phyloP scores from a whole-genome alignment of 352 stramenopile species.

The Pythium oligandrum region DNA sequence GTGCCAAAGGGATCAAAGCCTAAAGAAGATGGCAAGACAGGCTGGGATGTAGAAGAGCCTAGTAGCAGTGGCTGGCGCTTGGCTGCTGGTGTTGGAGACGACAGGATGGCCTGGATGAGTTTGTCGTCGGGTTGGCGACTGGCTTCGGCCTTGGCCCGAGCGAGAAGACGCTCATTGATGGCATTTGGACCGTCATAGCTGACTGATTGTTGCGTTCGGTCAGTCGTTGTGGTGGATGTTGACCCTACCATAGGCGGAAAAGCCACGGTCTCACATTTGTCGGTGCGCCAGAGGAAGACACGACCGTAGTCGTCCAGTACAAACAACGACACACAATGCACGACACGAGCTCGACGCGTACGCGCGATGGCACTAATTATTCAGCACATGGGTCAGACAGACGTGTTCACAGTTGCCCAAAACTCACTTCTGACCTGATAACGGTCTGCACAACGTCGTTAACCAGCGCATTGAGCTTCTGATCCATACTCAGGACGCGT shows the following conservation, averaged over 20 bases:
- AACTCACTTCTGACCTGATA: conserved; percentile 21
- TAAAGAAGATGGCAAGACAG: conserved; percentile 14
- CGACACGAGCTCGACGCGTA: conserved; percentile 19
- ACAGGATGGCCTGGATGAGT: conserved; percentile 68
- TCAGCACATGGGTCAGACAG: too few species aligned
- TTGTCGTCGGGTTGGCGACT: conserved; percentile 48
- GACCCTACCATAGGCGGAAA: conserved; percentile 4
- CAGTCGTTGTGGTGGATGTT: conserved; percentile 4
- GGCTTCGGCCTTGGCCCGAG: conserved; percentile 47
- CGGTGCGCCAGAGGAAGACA: conserved; percentile 55
- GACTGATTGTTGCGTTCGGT: background rate
- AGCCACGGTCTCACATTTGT: conserved; percentile 47
- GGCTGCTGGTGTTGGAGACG: conserved; percentile 36
- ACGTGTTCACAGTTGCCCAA: too few species aligned
- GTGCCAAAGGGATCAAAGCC: conserved; percentile 1
- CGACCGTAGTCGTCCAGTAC: conserved; percentile 47
- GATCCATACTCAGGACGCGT: conserved; percentile 66
- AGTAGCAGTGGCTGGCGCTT: conserved; percentile 27
- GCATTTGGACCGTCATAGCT: conserved; percentile 52
- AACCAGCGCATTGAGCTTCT: conserved; percentile 43
- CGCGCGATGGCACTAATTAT: too few species aligned
- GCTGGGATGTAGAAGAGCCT: conserved; percentile 23
- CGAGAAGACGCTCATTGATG: conserved; percentile 57
- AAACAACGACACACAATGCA: conserved; percentile 47
- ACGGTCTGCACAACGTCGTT: conserved; percentile 37